phyloP scores from a whole-genome alignment of 2,329 filamentous ascomycete species.

The Talaromyces amestolkiae region DNA sequence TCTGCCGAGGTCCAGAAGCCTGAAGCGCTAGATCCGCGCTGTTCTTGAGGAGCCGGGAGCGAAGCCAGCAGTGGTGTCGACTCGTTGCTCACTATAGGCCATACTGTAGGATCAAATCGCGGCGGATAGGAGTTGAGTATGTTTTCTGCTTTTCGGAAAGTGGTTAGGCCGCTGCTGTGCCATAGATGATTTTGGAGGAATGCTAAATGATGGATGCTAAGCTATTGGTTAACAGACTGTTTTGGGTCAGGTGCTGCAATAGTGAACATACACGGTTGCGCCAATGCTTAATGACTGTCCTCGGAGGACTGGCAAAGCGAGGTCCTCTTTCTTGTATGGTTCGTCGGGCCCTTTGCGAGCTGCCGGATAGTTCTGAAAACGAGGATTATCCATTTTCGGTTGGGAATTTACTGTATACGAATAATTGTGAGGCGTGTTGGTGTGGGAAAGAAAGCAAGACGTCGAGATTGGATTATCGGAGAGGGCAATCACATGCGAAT shows the following conservation, averaged over 20 bases:
- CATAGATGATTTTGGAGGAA: conserved; percentile 66
- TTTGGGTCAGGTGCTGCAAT: not conserved
- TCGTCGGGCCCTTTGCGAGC: conserved; percentile 39
- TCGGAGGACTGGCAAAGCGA: conserved; percentile 68
- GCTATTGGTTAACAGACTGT: not conserved
- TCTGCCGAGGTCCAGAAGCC: conserved; percentile 70
- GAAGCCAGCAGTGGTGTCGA: conserved; percentile 22
- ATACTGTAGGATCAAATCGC: conserved; percentile 59
- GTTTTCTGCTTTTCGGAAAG: conserved; percentile 52
- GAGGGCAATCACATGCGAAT: conserved; percentile 11
- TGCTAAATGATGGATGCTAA: conserved; percentile 57
- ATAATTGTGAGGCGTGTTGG: no score
- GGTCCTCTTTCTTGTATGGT: conserved; percentile 50
- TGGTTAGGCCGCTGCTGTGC: conserved; percentile 66
- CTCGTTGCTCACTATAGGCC: conserved; percentile 36
- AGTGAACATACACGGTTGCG: conserved; percentile 56
- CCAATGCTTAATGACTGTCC: conserved; percentile 63
- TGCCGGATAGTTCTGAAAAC: conserved; percentile 39
- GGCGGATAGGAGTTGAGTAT: conserved; percentile 54
- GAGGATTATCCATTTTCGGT: conserved; percentile 15
- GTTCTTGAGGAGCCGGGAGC: conserved; percentile 34
- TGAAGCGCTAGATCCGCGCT: conserved; percentile 27
- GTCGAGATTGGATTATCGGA: not conserved
- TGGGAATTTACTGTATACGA: no score
- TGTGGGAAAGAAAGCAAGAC: not conserved